A percentile compares a stretch with the other conserved stretches of the same genome.
Conservation (phyloP, 306 rosid species). For the Luffa acutangula region DNA sequence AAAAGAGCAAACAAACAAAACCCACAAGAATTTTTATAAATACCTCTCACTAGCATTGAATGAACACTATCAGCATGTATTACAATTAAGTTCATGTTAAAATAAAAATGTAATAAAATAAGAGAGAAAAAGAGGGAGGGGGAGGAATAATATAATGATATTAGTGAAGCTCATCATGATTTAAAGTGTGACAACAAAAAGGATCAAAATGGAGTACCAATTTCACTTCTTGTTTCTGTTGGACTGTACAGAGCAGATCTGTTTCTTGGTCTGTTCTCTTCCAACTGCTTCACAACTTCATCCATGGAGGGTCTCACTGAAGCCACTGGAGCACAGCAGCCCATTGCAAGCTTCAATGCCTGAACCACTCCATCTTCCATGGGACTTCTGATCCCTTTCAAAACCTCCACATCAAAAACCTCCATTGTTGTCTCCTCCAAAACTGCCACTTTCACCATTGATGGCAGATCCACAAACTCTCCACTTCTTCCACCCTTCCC, state of each 20-base stretch:
- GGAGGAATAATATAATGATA: slow-evolving; percentile 2
- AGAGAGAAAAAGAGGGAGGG: neutral
- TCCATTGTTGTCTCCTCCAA: slow-evolving; percentile 95
- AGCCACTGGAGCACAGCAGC: slow-evolving; percentile 96
- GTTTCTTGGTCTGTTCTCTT: slow-evolving; percentile 96
- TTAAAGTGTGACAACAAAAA: slow-evolving; percentile 13
- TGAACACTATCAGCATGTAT: slow-evolving; percentile 22
- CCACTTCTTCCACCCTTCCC: slow-evolving; percentile 71
- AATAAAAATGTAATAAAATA: neutral
- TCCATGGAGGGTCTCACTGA: slow-evolving; percentile 93
- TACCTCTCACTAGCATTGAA: slow-evolving; percentile 16
- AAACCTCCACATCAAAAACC: slow-evolving; percentile 73
- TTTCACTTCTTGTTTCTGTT: slow-evolving; percentile 93
- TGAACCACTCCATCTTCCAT: slow-evolving; percentile 96
- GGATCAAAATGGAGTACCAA: slow-evolving; percentile 79
- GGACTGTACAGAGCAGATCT: slow-evolving; percentile 97
- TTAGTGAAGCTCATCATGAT: slow-evolving; percentile 20
- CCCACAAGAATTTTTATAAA: neutral
- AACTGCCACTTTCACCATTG: slow-evolving; percentile 88
- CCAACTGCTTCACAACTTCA: slow-evolving; percentile 93
- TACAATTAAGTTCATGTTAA: slow-evolving; percentile 15
- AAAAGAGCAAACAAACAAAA: neutral
- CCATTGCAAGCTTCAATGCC: slow-evolving; percentile 94
- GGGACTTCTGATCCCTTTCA: slow-evolving; percentile 85
- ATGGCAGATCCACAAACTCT: slow-evolving; percentile 69